Base-by-base conservation (phyloP, 1,284 basidiomycete genomes). In the Vanrija sp. region DNA sequence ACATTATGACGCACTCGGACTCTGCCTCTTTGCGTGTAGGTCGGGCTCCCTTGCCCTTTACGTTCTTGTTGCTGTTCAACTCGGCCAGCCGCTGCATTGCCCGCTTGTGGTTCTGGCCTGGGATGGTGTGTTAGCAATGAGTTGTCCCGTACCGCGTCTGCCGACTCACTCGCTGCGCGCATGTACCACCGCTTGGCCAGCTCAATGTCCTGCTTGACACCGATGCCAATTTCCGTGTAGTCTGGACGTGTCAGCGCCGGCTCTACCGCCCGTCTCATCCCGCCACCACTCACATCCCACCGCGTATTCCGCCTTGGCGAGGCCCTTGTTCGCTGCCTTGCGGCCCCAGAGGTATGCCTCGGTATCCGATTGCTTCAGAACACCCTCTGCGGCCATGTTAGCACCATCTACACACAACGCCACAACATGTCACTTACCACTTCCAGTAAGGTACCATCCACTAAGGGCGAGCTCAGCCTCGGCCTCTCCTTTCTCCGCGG, bases 121-220 rank as follows among this genome's bases (percentile, higher is more conserved):
- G 63, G 51, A 1, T 28, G 28, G 52, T 54, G n/a, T 55, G 55
- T 44, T 4, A 18, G 21, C 7, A 23, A 26, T 1, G 39, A 12
- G 18, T 38, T 16, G 39, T 4, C 19, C 58, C 1, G 34, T 29
- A 60, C 26, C 43, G 16, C 8, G 46, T 6, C 8, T 23, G 43
- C 53, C 42, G 38, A 82, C 88, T 59, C 65, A 95, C 91, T 91
- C 62, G 93, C 91, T 46, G 93, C 91, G 43, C 96, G 85, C 90
- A 96, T 95, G 76, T 99, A 99, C 94, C 95, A 98, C 66, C 90
- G 83, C 78, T 96, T 98, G 18, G 96, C 93, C 73, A 95, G 88
- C 61, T 98, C 96, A 44, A 93, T 76, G 69, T 99, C 94, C 67
- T 91, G 88, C 78, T 93, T 93, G 68, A 97, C 89, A 23, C 96